Conservation (phyloP, 2,329 filamentous ascomycete species). For the Pyrenophora teres region DNA sequence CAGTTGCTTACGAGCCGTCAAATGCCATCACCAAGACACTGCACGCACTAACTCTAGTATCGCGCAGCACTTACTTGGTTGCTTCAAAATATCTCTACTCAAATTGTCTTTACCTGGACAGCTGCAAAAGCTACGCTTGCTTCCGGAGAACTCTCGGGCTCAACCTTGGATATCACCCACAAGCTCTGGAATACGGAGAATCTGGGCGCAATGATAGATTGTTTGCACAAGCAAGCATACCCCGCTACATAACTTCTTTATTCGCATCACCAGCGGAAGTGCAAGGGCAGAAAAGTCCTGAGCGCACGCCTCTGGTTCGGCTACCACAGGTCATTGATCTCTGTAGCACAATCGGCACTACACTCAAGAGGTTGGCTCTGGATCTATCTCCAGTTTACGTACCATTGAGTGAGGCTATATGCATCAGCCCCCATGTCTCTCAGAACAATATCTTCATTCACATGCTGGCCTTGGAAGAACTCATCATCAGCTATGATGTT, state of each 20-base stretch:
- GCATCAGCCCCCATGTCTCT: constrained; percentile 12
- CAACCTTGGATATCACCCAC: constrained; percentile 24
- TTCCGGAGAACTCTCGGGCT: constrained; percentile 35
- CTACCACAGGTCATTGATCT: constrained; percentile 34
- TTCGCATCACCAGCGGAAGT: constrained; percentile 28
- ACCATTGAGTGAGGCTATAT: constrained; percentile 13
- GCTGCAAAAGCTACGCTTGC: constrained; percentile 20
- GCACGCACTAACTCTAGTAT: constrained; percentile 32
- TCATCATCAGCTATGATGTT: constrained; percentile 30
- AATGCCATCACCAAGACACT: constrained; percentile 29
- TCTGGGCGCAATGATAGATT: constrained; percentile 23
- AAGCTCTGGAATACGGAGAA: constrained; percentile 26
- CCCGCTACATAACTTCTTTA: constrained; percentile 22
- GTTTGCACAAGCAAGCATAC: constrained; percentile 20
- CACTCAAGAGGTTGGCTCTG: constrained; percentile 30
- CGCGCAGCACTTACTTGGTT: constrained; percentile 21
- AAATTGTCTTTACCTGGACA: constrained; percentile 32
- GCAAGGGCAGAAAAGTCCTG: not conserved
- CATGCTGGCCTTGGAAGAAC: constrained; percentile 34
- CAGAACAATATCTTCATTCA: constrained; percentile 28
- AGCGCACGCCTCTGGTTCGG: constrained; percentile 21
- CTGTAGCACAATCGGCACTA: constrained; percentile 19
- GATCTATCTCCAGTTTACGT: constrained; percentile 28
- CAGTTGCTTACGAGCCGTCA: constrained; percentile 28
- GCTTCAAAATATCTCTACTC: constrained; percentile 35